Percentiles rank a stretch among this genome's conserved stretches.
phyloP scores from a whole-genome alignment of 768 basidiomycete genomes.

The Hygrocybe punicea region DNA sequence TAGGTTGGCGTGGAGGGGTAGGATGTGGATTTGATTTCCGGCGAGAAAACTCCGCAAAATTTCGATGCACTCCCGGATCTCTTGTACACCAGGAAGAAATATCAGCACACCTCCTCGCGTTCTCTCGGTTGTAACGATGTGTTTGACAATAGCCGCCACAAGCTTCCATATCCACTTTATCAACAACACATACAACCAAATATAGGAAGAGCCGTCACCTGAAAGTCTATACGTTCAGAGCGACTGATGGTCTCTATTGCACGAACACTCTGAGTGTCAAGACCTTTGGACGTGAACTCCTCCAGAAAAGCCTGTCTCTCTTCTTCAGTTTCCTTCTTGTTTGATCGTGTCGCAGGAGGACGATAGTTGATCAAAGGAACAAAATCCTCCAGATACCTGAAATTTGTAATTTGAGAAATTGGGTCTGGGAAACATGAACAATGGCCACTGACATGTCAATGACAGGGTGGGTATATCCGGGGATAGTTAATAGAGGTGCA shows the following conservation, averaged over 20 bases:
- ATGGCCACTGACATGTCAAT: constrained; percentile 56
- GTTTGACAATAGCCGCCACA: constrained; percentile 59
- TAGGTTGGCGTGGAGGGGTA: constrained; percentile 88
- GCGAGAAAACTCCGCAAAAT: constrained; percentile 41
- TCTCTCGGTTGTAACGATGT: constrained; percentile 52
- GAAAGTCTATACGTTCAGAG: constrained; percentile 69
- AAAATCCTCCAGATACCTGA: constrained; percentile 80
- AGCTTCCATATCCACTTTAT: constrained; percentile 40
- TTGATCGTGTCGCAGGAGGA: constrained; percentile 36
- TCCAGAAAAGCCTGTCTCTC: constrained; percentile 46
- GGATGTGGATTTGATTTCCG: constrained; percentile 45
- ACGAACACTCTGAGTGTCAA: constrained; percentile 48
- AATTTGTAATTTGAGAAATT: not conserved
- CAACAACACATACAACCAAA: constrained; percentile 5
- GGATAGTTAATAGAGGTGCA: constrained; percentile 80
- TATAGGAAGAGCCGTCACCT: constrained; percentile 37
- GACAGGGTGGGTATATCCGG: constrained; percentile 78
- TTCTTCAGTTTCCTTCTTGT: constrained; percentile 44
- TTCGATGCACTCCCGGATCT: constrained; percentile 76
- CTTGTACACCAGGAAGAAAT: constrained; percentile 88
- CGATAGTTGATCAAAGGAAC: constrained; percentile 56
- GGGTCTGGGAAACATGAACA: no score
- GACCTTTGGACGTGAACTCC: constrained; percentile 48
- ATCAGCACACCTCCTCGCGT: constrained; percentile 71
- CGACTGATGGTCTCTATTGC: constrained; percentile 60